Base-by-base conservation (phyloP, 2,329 filamentous ascomycete species). In the Neurospora crassa region DNA sequence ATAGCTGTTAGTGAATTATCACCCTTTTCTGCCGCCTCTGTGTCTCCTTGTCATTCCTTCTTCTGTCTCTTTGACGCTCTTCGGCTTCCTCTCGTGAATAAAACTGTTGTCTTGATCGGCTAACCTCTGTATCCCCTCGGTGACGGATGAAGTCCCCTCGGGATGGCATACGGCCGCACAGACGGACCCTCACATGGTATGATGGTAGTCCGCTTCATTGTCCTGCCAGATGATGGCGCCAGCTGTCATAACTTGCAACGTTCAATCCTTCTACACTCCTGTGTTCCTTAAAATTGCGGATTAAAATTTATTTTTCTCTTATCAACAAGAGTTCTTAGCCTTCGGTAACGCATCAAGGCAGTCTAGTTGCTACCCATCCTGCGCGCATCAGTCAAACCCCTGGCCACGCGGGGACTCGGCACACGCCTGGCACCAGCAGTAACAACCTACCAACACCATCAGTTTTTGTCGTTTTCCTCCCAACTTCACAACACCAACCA, bases 21-120 rank as follows among this genome's bases (percentile, higher is more conserved):
- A 37, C 20, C 2, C 10, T 1, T 45, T 11, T 12, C n/a, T 45
- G 18, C 10, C 20, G 43, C 43, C 1, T 45, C n/a, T 12, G 6
- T 20, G 2, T 5, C n/a, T 12, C n/a, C 12, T 47, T 47, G 10
- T 47, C 42, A 2, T n/a, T 2, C 10, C 20, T 45, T 45, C 2
- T 11, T 3, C 18, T 0, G 42, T 37, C 2, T 6, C 34, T 37
- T 8, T 37, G 1, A 1, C 5, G 7, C 7, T 37, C 6, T 8
- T 37, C 1, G 7, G 34, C 2, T 37, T 37, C 34, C 34, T 37
- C 8, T 37, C 29, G 3, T 29, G 29, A 5, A 29, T 3, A 4
- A 4, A 29, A 4, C 0, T 4, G 29, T 4, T 4, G 2, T 3
- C 29, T 29, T 3, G 3, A 4, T 29, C 2, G 29, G 3, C 29